These are phyloP conservation scores for Aspergillus viridinutans DNA, from an alignment of 2,329 filamentous ascomycete genomes.

Conservation along the genomic window DNA sequence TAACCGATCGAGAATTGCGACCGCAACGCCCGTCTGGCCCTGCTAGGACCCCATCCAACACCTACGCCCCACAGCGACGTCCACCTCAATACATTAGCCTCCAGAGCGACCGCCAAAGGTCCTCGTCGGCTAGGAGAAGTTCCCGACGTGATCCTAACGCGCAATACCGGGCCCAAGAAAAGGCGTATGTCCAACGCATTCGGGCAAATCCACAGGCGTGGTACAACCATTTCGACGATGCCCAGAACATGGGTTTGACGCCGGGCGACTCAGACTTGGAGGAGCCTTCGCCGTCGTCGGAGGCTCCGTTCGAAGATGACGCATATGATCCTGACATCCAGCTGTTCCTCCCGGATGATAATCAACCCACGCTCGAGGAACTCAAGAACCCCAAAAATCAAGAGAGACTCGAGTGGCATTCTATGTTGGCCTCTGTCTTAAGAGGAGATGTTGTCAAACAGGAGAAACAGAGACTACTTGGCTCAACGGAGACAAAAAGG, in stretches of 20 bases:
- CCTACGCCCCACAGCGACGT: conserved; percentile 64
- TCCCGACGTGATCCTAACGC: conserved; percentile 63
- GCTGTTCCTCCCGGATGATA: conserved; percentile 85
- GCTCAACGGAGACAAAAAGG: conserved; percentile 69
- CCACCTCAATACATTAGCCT: conserved; percentile 48
- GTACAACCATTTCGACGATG: conserved; percentile 56
- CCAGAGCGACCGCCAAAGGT: conserved; percentile 50
- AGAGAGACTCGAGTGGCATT: conserved; percentile 94
- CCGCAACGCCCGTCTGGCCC: conserved; percentile 65
- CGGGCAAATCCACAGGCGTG: conserved; percentile 76
- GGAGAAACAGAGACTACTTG: conserved; percentile 93
- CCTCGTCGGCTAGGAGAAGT: conserved; percentile 52
- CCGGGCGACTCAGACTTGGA: conserved; percentile 80
- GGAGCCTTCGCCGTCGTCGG: conserved; percentile 83
- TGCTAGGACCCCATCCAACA: conserved; percentile 70
- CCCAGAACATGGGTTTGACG: conserved; percentile 64
- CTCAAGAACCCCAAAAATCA: conserved; percentile 81
- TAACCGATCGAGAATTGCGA: conserved; percentile 39
- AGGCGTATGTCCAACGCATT: conserved; percentile 89
- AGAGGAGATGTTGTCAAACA: conserved; percentile 96
- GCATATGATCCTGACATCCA: conserved; percentile 87
- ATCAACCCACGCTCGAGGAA: conserved; percentile 85
- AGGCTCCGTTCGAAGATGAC: conserved; percentile 76
- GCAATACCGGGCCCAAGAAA: conserved; percentile 79
- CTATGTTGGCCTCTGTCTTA: conserved; percentile 91